Evolutionary conservation across 1,284 basidiomycete species (phyloP), one percentile per base, ranked within the genome.

Genomic region (Hemileccinum hortonii): DNA sequence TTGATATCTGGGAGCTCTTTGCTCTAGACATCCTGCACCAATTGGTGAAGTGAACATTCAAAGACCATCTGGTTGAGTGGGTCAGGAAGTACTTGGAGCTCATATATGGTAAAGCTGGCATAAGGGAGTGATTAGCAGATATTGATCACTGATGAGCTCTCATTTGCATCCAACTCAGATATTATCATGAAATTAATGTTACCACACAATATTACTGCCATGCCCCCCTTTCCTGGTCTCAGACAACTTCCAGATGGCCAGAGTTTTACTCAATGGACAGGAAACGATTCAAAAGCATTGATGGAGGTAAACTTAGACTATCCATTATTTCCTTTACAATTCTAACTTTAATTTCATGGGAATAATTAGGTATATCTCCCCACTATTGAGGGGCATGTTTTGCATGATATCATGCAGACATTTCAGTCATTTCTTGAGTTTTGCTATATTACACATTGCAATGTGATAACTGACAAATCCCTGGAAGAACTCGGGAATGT

Each of bases 401-500:
- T 8, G 5, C 22, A 41, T n/a, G 15, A 41, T 7, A 41, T 41
- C 9, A 15, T 41, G 11, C 15, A 9, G 4, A 26, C 22, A 15
- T n/a, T 41, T 15, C 8, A 10, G 7, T 12, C 39, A 26, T 41
- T 41, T 15, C 21, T 41, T 24, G 39, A 41, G 21, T 41, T 41
- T 24, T 22, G 5, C 8, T 41, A 41, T 8, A 41, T 41, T 10
- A 6, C 12, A 26, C 9, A 9, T 26, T 26, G 24, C 24, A 41
- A 41, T 41, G 51, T 55, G 3, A 63, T 71, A 5, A 62, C 62
- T 2, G 48, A 42, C 0, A 38, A 51, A 2, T 59, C 61, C 0
- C 55, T 77, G 1, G 12, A 45, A 1, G 15, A 42, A 0, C 60
- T 75, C 15, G 49, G 69, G 6, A 36, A 54, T 12, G 51, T 60